Conservation (phyloP, 1,139 yeast genomes). For the Blastobotrys apis region DNA sequence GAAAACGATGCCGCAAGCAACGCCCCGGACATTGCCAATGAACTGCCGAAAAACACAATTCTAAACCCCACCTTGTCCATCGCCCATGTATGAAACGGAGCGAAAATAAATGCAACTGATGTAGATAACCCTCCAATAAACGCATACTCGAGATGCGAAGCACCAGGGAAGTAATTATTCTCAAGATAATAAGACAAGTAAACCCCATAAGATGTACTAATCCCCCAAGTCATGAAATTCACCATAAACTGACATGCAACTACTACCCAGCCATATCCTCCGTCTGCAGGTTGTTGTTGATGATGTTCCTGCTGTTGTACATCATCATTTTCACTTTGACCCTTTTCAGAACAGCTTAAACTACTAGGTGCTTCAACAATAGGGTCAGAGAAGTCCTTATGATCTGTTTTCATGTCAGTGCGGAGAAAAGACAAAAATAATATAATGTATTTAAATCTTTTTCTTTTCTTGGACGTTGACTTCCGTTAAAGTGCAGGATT, state of each 20-base stretch:
- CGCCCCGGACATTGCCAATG: neutral
- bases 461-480: no score
- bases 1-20: constrained; percentile 63
- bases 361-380: no score
- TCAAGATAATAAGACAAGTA: constrained; percentile 8
- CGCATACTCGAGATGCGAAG: constrained; percentile 4
- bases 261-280: constrained; percentile 8
- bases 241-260: constrained; percentile 7
- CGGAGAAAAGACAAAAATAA: no score
- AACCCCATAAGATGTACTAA: constrained; percentile 7
- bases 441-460: no score
- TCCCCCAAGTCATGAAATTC: constrained; percentile 10
- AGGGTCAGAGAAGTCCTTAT: no score
- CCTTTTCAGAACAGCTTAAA: no score
- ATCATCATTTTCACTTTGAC: no score
- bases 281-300: constrained; percentile 7
- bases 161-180: constrained; percentile 8
- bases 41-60: neutral
- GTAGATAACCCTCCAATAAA: constrained; percentile 8
- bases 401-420: no score
- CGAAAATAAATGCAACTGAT: constrained; percentile 5
- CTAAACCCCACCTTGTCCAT: neutral
- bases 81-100: constrained; percentile 4
- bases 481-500: no score
- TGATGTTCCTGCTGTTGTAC: no score